Percentiles rank a stretch among this genome's conserved stretches.
phyloP scores from a whole-genome alignment of 345 rosid species.

The Odontarrhena argentea region DNA sequence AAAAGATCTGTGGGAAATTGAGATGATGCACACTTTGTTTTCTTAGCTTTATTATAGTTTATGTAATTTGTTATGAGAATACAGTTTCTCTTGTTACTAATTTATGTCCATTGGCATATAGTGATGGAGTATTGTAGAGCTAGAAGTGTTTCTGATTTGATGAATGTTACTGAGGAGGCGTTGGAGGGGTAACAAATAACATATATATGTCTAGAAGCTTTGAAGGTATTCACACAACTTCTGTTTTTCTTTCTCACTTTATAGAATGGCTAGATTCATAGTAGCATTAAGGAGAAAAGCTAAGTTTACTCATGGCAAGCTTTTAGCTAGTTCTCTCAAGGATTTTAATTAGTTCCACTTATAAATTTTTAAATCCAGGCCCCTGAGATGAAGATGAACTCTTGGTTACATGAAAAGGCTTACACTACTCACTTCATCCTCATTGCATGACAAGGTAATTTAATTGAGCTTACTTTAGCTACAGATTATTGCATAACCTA shows the following conservation, averaged over 20 bases:
- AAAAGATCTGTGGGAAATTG: conserved; percentile 96
- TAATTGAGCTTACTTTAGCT: too few species aligned
- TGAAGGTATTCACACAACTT: conserved; percentile 59
- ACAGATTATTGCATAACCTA: too few species aligned
- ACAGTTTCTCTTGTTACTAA: conserved; percentile 26
- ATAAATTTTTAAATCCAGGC: too few species aligned
- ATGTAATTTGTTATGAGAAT: conserved; percentile 15
- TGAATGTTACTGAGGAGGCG: conserved; percentile 86
- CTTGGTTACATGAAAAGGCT: too few species aligned
- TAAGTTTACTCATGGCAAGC: background rate
- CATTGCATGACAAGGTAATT: too few species aligned
- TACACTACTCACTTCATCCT: too few species aligned
- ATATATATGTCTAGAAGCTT: conserved; percentile 89
- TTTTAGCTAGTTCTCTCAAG: too few species aligned
- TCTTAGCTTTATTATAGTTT: conserved; percentile 6
- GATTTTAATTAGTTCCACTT: too few species aligned
- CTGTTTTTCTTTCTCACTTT: background rate
- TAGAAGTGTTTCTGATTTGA: conserved; percentile 96
- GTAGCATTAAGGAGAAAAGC: conserved; percentile 28
- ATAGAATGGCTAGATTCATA: too few species aligned
- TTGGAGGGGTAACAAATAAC: conserved; percentile 97
- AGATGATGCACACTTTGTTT: conserved; percentile 63
- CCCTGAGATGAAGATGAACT: too few species aligned
- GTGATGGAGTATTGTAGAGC: conserved; percentile 99
- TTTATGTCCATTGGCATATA: conserved; percentile 67